These are phyloP conservation scores for Xylaria venustula DNA, from an alignment of 495 filamentous ascomycete species.

Conservation along the genomic window DNA sequence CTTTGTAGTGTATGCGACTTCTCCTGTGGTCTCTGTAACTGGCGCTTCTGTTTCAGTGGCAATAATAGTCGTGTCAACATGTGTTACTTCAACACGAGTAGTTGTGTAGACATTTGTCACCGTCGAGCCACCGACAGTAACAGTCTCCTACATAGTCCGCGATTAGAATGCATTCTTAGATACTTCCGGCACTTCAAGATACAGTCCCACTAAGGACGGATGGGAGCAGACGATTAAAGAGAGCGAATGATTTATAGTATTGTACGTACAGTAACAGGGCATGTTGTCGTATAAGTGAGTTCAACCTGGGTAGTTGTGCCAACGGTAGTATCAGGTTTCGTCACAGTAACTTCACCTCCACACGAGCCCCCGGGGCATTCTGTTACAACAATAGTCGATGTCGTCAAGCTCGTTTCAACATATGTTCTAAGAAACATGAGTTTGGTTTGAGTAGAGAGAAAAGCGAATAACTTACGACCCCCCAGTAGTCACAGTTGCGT, in stretches of 20 bases:
- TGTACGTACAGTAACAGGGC: constrained; percentile 32
- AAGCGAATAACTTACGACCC: constrained; percentile 24
- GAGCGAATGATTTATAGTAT: not conserved
- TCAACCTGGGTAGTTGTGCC: constrained; percentile 38
- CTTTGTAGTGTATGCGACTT: constrained; percentile 36
- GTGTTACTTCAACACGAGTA: constrained; percentile 32
- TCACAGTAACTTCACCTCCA: constrained; percentile 29
- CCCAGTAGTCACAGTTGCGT: constrained; percentile 26
- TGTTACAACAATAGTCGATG: constrained; percentile 34
- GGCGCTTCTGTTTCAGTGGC: constrained; percentile 26
- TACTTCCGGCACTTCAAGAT: too few species aligned
- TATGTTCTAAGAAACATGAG: constrained; percentile 23
- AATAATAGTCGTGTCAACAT: constrained; percentile 27
- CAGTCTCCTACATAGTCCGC: constrained; percentile 19
- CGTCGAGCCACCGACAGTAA: constrained; percentile 32
- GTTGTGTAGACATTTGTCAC: constrained; percentile 42
- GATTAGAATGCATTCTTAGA: not conserved
- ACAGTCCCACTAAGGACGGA: too few species aligned
- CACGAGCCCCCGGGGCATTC: constrained; percentile 26
- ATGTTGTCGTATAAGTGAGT: constrained; percentile 41
- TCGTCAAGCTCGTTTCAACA: constrained; percentile 29
- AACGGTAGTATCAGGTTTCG: constrained; percentile 25
- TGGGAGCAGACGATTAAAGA: not conserved
- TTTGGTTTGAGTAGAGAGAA: not conserved
- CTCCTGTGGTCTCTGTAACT: constrained; percentile 23